Conservation (phyloP, 257 asterid species). For the Solanum commersonii region DNA sequence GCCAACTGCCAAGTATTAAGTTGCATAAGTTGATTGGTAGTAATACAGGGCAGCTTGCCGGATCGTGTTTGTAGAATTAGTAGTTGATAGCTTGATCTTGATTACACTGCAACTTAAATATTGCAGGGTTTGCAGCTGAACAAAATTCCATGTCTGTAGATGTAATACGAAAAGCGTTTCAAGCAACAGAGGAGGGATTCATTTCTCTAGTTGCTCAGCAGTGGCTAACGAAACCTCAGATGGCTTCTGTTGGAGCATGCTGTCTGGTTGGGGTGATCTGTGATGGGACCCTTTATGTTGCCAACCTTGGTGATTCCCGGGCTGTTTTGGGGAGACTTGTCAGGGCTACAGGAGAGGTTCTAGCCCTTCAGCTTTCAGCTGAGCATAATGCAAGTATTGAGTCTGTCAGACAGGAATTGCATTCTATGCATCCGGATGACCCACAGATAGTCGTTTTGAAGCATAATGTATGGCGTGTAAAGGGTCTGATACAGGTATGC, state of each 20-base stretch:
- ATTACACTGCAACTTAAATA: background rate
- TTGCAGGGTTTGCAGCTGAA: conserved; percentile 31
- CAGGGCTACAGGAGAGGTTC: conserved; percentile 35
- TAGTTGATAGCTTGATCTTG: background rate
- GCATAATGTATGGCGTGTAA: conserved; percentile 48
- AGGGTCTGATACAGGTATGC: conserved; percentile 42
- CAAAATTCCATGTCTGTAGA: conserved; percentile 39
- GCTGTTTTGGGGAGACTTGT: conserved; percentile 39
- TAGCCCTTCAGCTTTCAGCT: conserved; percentile 34
- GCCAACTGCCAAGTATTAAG: background rate
- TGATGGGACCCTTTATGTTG: conserved; percentile 29
- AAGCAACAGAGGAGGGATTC: conserved; percentile 44
- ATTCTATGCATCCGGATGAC: conserved; percentile 42
- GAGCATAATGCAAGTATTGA: conserved; percentile 46
- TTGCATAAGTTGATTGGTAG: background rate
- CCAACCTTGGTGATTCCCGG: conserved; percentile 42
- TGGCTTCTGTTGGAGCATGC: conserved; percentile 46
- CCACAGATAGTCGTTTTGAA: conserved; percentile 32
- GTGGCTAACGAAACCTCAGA: conserved; percentile 34
- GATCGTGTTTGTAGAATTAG: background rate
- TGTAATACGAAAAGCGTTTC: conserved; percentile 33
- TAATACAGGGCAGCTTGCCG: background rate
- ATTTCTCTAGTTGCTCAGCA: conserved; percentile 23
- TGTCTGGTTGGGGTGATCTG: conserved; percentile 36
- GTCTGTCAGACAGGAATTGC: conserved; percentile 37